Conservation (phyloP, 2,329 filamentous ascomycete species). For the Fusarium oligoseptatum region DNA sequence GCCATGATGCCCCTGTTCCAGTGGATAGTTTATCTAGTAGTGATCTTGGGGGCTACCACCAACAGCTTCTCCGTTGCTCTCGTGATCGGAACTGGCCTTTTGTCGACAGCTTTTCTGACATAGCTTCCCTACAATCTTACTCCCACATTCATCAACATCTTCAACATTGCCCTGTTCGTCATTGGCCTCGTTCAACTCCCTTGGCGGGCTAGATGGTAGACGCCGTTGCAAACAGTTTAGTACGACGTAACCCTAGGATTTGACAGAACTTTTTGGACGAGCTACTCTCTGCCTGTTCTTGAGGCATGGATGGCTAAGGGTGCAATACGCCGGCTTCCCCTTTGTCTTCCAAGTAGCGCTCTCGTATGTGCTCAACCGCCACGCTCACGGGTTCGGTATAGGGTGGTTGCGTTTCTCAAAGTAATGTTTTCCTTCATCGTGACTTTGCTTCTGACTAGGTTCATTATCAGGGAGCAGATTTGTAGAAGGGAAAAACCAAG, state of each 20-base stretch:
- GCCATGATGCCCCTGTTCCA: not conserved
- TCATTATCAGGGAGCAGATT: not conserved
- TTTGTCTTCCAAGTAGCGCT: constrained; percentile 1
- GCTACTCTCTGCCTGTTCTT: too few species aligned
- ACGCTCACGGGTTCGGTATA: not conserved
- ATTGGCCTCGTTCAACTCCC: not conserved
- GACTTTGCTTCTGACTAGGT: not conserved
- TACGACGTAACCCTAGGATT: not conserved
- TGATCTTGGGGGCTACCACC: not conserved
- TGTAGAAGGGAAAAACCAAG: not conserved
- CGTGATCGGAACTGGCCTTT: not conserved
- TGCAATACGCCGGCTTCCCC: not conserved
- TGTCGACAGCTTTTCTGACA: not conserved
- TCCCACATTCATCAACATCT: not conserved
- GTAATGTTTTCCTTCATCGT: constrained; percentile 2
- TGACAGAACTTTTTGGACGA: too few species aligned
- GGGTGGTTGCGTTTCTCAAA: constrained; percentile 10
- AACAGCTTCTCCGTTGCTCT: constrained; percentile 6
- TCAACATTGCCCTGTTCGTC: constrained; percentile 1
- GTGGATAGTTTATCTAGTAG: not conserved
- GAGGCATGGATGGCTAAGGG: not conserved
- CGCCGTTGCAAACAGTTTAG: not conserved
- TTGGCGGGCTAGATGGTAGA: constrained; percentile 4
- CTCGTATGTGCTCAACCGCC: not conserved
- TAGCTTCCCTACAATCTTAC: constrained; percentile 6